Evolutionary conservation across 768 basidiomycete genomes (phyloP).

Genomic region (Dioszegia crocea): DNA sequence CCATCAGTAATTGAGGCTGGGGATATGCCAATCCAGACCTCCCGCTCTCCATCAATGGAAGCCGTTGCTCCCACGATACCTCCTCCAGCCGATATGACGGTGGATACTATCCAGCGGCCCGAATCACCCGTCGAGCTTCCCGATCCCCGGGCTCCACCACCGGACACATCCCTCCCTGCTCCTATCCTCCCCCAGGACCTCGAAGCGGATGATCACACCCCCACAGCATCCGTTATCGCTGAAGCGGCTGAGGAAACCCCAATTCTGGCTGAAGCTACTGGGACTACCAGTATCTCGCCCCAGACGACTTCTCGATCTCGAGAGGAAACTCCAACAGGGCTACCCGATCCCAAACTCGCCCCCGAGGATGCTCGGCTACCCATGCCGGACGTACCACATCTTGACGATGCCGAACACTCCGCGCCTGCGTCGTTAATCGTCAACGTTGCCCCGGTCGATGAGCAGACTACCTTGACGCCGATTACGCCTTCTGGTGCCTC

Average conservation of each 20-base stretch:
- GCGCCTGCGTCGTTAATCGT: background rate
- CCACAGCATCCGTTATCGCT: conserved; percentile 13
- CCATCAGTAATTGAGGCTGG: conserved; percentile 3
- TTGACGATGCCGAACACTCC: background rate
- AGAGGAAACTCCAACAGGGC: conserved; percentile 16
- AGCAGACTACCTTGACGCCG: background rate
- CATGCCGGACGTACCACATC: conserved; percentile 9
- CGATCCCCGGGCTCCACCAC: conserved; percentile 26
- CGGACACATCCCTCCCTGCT: conserved; percentile 17
- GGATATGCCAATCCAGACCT: background rate
- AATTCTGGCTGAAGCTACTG: conserved; percentile 12
- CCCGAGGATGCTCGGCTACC: conserved; percentile 5
- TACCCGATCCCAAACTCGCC: conserved; percentile 20
- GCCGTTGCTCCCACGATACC: conserved; percentile 8
- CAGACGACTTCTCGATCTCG: conserved; percentile 7
- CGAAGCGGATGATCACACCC: conserved; percentile 4
- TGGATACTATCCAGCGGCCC: background rate
- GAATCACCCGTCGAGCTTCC: conserved; percentile 19
- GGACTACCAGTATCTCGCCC: conserved; percentile 12
- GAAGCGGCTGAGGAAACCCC: conserved; percentile 13
- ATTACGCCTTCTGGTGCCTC: background rate
- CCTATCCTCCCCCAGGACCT: conserved; percentile 11
- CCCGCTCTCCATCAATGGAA: conserved; percentile 17
- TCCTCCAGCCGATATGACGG: conserved; percentile 8
- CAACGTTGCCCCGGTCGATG: background rate